Conservation (phyloP, 2,329 filamentous ascomycete genomes). For the Parasarocladium wereldwijsianum region DNA sequence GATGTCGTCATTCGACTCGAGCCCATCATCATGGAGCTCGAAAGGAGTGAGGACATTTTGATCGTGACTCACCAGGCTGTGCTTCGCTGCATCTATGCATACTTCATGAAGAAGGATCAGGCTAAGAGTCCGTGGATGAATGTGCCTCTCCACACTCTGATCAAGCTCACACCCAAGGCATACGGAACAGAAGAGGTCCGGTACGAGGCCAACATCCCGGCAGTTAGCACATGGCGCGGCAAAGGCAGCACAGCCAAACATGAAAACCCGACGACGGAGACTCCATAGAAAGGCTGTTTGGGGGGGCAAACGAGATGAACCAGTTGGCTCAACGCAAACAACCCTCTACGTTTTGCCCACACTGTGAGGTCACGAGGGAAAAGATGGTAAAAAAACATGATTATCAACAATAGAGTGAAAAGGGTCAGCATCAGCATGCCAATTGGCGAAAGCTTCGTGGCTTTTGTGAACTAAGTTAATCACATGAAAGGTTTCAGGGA, state of each 20-base stretch:
- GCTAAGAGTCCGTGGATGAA: conserved; percentile 96
- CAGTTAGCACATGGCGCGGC: conserved; percentile 89
- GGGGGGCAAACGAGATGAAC: conserved; percentile 3
- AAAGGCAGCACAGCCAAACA: conserved; percentile 90
- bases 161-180: conserved; percentile 87
- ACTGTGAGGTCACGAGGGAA: too few relatives aligned
- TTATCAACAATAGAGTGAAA: too few relatives aligned
- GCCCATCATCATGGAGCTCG: conserved; percentile 98
- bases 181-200: conserved; percentile 87
- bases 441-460: too few relatives aligned
- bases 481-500: too few relatives aligned
- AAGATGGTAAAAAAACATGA: too few relatives aligned
- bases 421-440: too few relatives aligned
- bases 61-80: conserved; percentile 98
- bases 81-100: conserved; percentile 91
- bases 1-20: conserved; percentile 96
- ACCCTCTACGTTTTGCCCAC: too few relatives aligned
- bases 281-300: conserved; percentile 12
- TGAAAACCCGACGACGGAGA: conserved; percentile 40
- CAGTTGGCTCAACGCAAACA: too few relatives aligned
- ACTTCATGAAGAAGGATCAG: conserved; percentile 96
- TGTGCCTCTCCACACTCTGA: conserved; percentile 87
- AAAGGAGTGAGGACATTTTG: conserved; percentile 89
- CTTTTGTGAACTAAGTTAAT: too few relatives aligned
- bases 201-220: conserved; percentile 81